Evolutionary conservation across 129 eudicot species (phyloP).

Genomic region (Escallonia herrerae): DNA sequence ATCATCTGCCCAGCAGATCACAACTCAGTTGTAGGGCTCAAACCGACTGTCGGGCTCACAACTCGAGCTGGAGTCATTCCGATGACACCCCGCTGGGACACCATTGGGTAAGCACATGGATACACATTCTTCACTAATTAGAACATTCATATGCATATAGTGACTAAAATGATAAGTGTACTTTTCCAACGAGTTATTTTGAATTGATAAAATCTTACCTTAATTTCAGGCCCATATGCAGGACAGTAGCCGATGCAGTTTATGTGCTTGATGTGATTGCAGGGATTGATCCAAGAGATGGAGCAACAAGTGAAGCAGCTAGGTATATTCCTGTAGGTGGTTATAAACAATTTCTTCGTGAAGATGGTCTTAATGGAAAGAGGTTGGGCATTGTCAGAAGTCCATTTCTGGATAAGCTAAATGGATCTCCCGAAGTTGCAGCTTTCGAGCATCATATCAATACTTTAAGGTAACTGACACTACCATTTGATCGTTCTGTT

Average conservation of each 20-base stretch:
- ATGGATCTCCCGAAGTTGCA: conserved; percentile 19
- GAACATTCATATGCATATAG: background rate
- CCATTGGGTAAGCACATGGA: conserved; percentile 24
- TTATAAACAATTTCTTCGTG: conserved; percentile 41
- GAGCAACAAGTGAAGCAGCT: conserved; percentile 47
- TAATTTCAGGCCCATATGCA: too few species aligned
- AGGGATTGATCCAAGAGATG: conserved; percentile 61
- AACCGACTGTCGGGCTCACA: conserved; percentile 38
- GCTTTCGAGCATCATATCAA: conserved; percentile 38
- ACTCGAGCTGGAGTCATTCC: conserved; percentile 42
- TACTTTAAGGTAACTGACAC: conserved; percentile 33
- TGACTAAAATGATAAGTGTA: too few species aligned
- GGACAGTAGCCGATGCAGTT: too few species aligned
- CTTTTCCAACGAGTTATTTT: too few species aligned
- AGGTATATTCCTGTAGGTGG: conserved; percentile 58
- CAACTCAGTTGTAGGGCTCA: conserved; percentile 36
- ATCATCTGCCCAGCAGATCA: conserved; percentile 32
- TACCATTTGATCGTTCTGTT: too few species aligned
- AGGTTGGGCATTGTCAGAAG: conserved; percentile 45
- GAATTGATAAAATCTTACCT: too few species aligned
- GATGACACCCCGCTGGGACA: conserved; percentile 28
- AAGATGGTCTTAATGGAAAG: conserved; percentile 47
- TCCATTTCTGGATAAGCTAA: conserved; percentile 27
- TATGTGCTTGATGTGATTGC: conserved; percentile 54
- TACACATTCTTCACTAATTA: background rate